Percentiles rank a stretch among this genome's conserved stretches.
Conservation (phyloP, 2,329 filamentous ascomycete species). For the Diplodia seriata region DNA sequence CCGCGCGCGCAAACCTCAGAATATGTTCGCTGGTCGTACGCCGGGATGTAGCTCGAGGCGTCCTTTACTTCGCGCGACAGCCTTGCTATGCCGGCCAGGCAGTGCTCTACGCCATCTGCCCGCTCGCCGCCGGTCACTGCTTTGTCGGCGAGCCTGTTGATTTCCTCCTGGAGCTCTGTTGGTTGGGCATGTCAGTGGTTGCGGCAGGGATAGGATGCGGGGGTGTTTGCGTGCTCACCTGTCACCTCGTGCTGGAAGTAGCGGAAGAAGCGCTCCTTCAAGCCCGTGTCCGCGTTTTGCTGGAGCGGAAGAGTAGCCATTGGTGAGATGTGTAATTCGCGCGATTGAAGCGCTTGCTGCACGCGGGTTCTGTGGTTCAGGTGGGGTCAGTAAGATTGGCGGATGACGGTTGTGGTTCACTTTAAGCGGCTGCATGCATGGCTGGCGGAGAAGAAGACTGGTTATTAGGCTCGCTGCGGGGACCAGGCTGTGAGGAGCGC, state of each 20-base stretch:
- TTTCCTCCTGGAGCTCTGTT: slow-evolving; percentile 78
- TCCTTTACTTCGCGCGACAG: slow-evolving; percentile 87
- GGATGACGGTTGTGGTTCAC: slow-evolving; percentile 16
- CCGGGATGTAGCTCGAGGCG: slow-evolving; percentile 79
- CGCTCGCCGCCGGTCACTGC: slow-evolving; percentile 74
- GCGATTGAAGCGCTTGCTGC: neutral
- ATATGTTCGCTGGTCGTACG: slow-evolving; percentile 89
- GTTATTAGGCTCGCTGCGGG: slow-evolving; percentile 14
- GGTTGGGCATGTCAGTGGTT: slow-evolving; percentile 19
- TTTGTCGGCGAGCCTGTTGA: slow-evolving; percentile 69
- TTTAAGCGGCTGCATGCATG: slow-evolving; percentile 10
- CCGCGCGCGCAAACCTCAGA: slow-evolving; percentile 66
- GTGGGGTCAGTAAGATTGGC: neutral
- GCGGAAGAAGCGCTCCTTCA: slow-evolving; percentile 82
- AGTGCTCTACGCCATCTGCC: slow-evolving; percentile 79
- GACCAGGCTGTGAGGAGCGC: neutral
- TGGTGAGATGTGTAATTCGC: neutral
- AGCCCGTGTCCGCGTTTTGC: slow-evolving; percentile 37
- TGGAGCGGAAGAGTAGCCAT: slow-evolving; percentile 28
- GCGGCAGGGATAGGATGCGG: neutral
- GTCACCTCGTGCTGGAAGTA: slow-evolving; percentile 80
- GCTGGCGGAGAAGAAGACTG: slow-evolving; percentile 4
- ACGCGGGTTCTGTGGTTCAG: neutral
- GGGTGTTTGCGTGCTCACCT: slow-evolving; percentile 54
- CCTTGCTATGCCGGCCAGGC: slow-evolving; percentile 78